Conservation (phyloP, 2,329 filamentous ascomycete species). For the Colletotrichum sp. region DNA sequence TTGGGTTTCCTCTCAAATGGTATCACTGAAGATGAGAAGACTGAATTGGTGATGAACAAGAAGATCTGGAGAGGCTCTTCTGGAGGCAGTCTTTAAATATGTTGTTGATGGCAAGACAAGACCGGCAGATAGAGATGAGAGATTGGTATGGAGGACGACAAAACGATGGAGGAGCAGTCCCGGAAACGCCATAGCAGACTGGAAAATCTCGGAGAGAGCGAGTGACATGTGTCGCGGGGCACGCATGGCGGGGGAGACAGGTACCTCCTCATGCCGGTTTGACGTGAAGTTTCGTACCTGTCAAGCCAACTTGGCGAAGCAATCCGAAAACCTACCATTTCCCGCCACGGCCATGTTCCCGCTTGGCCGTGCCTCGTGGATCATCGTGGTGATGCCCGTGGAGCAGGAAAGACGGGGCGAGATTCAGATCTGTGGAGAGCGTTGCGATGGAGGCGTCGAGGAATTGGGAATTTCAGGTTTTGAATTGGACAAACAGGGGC, state of each 20-base stretch:
- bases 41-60: not conserved
- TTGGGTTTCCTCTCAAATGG: not conserved
- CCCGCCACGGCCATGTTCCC: not conserved
- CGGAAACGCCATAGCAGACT: not conserved
- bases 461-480: constrained; percentile 17
- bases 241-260: not conserved
- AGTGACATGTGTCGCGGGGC: constrained; percentile 1
- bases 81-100: constrained; percentile 16
- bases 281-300: not conserved
- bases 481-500: not conserved
- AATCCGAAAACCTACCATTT: constrained; percentile 5
- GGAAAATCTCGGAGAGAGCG: constrained; percentile 1
- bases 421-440: constrained; percentile 20
- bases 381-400: not conserved
- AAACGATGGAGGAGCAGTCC: not conserved
- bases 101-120: constrained; percentile 9
- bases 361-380: not conserved
- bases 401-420: constrained; percentile 18
- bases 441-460: not conserved
- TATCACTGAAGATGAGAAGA: not conserved
- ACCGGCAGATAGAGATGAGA: not conserved
- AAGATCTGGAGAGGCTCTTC: not conserved
- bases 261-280: not conserved
- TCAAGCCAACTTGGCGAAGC: constrained; percentile 11
- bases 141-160: not conserved